Evolutionary conservation across 371 early-diverging fungal species (phyloP), one percentile per base, ranked within the genome.

Genomic region (Mucor racemosus): DNA sequence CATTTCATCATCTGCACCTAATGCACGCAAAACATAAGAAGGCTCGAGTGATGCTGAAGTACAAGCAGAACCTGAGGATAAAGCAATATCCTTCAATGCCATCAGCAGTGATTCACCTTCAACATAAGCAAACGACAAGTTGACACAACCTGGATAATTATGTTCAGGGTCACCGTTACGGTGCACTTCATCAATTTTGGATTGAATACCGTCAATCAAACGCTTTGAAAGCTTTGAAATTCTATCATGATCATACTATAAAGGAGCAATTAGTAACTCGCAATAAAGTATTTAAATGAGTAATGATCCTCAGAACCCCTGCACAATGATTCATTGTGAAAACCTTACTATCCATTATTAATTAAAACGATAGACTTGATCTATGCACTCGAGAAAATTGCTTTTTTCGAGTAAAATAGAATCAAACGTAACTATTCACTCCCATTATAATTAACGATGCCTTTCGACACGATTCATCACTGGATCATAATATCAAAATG

Each of bases 51-150:
- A 97, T 11, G 99, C 99, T 56, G 96, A 95, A 4, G 99, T 99
- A 86, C 99, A 99, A 1, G 99, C 99, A 46, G 95, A 94, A 13
- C 99, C 99, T 33, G 97, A 97, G 8, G 96, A 96, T 48, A 99
- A 84, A 0, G 99, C 99, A 74, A 99, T 93, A 64, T 98, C 95
- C 79, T 99, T 99, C 19, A 99, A 87, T 0, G 98, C 98, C 99
- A 99, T 99, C 61, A 99, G 79, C 46, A 99, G 89, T 1, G 98
- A 97, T 84, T 99, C 99, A 62, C 99, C 99, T 85, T 99, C 99
- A 21, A 99, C 97, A 81, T 97, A 99, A 4, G 98, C 93, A 76
- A 99, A 99, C n/a, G 98, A 98, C 57, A 99, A 82, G 77, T 99
- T 99, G 66, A 99, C 92, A 79, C 99, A 99, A 69, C 85, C 97